phyloP scores from a whole-genome alignment of 495 filamentous ascomycete genomes.

The Annulohypoxylon moriforme region DNA sequence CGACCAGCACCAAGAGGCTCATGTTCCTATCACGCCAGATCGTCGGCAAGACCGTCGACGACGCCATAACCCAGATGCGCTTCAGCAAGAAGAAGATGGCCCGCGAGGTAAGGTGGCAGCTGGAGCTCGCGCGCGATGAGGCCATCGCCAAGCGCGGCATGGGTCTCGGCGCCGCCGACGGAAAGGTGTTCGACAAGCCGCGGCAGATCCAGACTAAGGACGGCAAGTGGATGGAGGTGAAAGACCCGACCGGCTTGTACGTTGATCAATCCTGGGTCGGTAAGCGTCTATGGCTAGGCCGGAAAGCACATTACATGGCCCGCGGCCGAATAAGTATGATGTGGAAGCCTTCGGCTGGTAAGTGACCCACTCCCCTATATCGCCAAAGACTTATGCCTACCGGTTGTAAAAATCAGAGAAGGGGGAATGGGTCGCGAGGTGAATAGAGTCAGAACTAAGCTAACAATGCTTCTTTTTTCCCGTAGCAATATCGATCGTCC shows the following conservation, averaged over 20 bases:
- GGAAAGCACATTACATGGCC: constrained; percentile 71
- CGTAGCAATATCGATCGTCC: constrained; percentile 76
- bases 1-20: constrained; percentile 91
- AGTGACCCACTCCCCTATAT: constrained; percentile 48
- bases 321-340: constrained; percentile 71
- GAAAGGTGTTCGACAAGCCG: constrained; percentile 39
- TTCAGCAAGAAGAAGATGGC: constrained; percentile 95
- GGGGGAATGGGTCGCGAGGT: not conserved
- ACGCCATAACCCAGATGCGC: constrained; percentile 94
- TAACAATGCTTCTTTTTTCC: not conserved
- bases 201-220: constrained; percentile 65
- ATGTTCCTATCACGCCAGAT: constrained; percentile 86
- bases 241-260: constrained; percentile 81
- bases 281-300: constrained; percentile 68
- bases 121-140: constrained; percentile 79
- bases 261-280: constrained; percentile 92
- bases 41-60: constrained; percentile 87
- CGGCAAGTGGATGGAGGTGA: constrained; percentile 69
- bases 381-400: not conserved
- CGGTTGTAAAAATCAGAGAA: not conserved
- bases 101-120: constrained; percentile 77
- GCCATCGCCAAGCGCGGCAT: constrained; percentile 84
- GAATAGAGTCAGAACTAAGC: not conserved
- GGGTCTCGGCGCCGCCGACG: constrained; percentile 71
- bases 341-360: constrained; percentile 76